These are phyloP conservation scores for Vigna nakashimae DNA, from an alignment of 306 rosid species.

Conservation along the genomic window DNA sequence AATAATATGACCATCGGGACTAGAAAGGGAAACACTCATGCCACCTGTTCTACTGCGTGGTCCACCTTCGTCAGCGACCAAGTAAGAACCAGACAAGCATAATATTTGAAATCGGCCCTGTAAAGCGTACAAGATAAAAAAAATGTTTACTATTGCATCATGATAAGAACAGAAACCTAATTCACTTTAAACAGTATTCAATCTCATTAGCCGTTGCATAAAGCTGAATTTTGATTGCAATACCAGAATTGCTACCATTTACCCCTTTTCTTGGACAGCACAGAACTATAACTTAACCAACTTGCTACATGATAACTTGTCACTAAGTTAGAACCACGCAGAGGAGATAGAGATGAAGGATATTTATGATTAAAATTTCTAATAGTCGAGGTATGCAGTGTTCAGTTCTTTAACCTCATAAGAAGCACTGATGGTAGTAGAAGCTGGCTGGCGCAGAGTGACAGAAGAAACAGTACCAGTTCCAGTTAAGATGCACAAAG, in stretches of 20 bases:
- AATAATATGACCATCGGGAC: slow-evolving; percentile 83
- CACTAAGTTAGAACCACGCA: background rate
- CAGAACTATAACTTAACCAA: slow-evolving; percentile 31
- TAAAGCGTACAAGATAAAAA: slow-evolving; percentile 16
- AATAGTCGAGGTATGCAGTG: background rate
- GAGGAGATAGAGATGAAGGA: slow-evolving; percentile 29
- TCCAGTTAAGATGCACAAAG: slow-evolving; percentile 85
- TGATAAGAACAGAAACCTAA: slow-evolving; percentile 22
- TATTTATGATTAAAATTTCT: slow-evolving; percentile 1
- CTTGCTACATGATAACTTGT: background rate
- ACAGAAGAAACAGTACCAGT: slow-evolving; percentile 81
- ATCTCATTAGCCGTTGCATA: background rate
- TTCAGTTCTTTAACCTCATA: slow-evolving; percentile 66
- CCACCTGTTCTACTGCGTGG: slow-evolving; percentile 86
- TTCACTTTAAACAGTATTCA: slow-evolving; percentile 4
- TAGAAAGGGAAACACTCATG: slow-evolving; percentile 81
- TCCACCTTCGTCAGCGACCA: slow-evolving; percentile 96
- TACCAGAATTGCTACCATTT: slow-evolving; percentile 2
- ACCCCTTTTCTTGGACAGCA: background rate
- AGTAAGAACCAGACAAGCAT: slow-evolving; percentile 92
- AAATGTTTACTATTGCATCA: background rate
- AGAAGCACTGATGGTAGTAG: slow-evolving; percentile 69
- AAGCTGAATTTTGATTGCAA: background rate
- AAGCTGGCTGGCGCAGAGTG: slow-evolving; percentile 88
- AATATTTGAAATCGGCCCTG: slow-evolving; percentile 96